Evolutionary conservation across 1,139 yeast species (phyloP).

Genomic region (Candida freyschussii): DNA sequence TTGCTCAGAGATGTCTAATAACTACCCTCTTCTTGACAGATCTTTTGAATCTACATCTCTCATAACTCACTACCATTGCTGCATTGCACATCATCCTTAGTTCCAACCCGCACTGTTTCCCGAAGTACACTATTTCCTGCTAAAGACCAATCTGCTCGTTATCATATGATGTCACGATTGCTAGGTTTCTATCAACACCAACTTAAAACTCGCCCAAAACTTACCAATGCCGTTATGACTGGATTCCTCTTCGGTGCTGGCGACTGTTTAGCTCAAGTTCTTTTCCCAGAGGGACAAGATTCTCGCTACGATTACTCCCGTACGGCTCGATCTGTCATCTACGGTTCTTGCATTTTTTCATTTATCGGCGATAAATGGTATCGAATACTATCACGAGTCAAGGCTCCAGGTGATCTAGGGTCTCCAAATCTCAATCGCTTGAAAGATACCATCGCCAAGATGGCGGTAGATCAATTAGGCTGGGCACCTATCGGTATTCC

Average conservation of each 20-base stretch:
- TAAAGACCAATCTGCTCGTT: too few relatives aligned
- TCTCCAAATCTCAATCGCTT: constrained; percentile 27
- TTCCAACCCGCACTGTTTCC: too few relatives aligned
- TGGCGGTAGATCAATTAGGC: constrained; percentile 58
- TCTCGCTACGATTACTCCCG: constrained; percentile 39
- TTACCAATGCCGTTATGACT: constrained; percentile 51
- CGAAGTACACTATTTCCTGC: too few relatives aligned
- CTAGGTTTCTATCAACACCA: constrained; percentile 31
- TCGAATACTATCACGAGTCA: constrained; percentile 47
- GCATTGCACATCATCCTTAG: too few relatives aligned
- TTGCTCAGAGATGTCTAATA: too few relatives aligned
- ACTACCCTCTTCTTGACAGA: too few relatives aligned
- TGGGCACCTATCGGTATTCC: constrained; percentile 80
- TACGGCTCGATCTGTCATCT: constrained; percentile 60
- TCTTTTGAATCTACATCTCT: too few relatives aligned
- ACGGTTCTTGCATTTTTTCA: constrained; percentile 75
- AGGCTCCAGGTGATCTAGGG: constrained; percentile 30
- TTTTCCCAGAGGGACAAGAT: constrained; percentile 37
- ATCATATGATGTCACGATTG: constrained; percentile 10
- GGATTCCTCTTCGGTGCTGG: constrained; percentile 71
- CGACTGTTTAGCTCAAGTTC: constrained; percentile 63
- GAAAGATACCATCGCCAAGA: constrained; percentile 28
- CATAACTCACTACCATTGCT: too few relatives aligned
- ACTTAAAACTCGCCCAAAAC: constrained; percentile 44
- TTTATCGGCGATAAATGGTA: constrained; percentile 76